These are phyloP conservation scores for Coffea eugenioides DNA, from an alignment of 257 asterid species.

Conservation along the genomic window DNA sequence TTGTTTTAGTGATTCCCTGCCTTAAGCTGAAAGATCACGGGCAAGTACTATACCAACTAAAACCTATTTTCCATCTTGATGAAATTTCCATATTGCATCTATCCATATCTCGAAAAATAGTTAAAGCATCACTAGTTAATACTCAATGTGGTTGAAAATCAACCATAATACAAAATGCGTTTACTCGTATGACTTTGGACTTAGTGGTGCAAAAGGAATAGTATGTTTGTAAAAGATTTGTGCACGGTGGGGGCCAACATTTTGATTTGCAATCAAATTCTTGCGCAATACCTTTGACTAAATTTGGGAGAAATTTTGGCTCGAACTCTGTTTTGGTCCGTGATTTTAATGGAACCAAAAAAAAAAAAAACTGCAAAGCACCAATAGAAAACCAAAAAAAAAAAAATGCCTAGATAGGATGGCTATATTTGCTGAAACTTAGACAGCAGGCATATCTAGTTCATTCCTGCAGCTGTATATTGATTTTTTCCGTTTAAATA, in stretches of 20 bases:
- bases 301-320: background rate
- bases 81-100: background rate
- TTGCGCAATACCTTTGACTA: conserved; percentile 2
- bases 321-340: background rate
- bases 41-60: too few species aligned
- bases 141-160: background rate
- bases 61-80: background rate
- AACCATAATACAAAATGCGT: background rate
- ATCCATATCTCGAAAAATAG: background rate
- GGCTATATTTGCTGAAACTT: too few species aligned
- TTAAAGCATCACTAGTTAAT: background rate
- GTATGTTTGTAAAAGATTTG: too few species aligned
- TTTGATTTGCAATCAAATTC: background rate
- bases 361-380: too few species aligned
- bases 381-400: too few species aligned
- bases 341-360: too few species aligned
- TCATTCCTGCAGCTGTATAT: background rate
- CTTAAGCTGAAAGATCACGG: background rate
- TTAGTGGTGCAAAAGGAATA: conserved; percentile 3
- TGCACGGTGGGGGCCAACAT: conserved; percentile 12
- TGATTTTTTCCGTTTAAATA: background rate
- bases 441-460: background rate
- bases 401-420: background rate
- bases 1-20: too few species aligned
- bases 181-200: background rate